Base-by-base conservation (phyloP, 2,329 filamentous ascomycete genomes). In the Paradendryphiella salina region DNA sequence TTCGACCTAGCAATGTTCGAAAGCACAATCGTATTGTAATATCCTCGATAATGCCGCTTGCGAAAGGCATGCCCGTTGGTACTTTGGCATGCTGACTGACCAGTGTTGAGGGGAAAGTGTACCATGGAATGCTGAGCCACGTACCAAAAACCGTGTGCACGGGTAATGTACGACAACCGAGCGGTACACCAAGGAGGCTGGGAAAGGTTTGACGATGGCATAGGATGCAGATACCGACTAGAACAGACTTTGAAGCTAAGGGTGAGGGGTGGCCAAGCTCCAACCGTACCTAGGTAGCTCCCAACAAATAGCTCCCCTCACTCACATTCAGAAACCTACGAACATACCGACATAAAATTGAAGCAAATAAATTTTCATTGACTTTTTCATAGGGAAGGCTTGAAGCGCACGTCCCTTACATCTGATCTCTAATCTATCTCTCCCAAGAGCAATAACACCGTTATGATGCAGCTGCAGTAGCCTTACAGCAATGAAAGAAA, bases 361-460 rank as follows among this genome's bases (percentile, higher is more conserved):
- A 43, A 43, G 40, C 40, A 43, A 43, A 43, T 31, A 14, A 28
- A 21, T 43, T 34, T 43, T 43, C 40, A 43, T 43, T 37, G 34
- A 46, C 40, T 43, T 43, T 41, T 43, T 34, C 40, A 31, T 28
- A 14, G 33, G 33, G 26, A 18, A 37, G 13, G 43, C 43, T 38
- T 34, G 20, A 32, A 15, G 34, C 34, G 15, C 43, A 23, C 34
- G 21, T 38, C 43, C 43, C 41, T 44, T 28, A 41, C n/a, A 36
- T 36, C 32, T 21, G 10, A 23, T 36, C 21, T 44, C 41, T 44
- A 44, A 35, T 44, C 41, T 44, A 44, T 44, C 15, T 35, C 33
- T 44, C 39, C 32, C 39, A 41, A 41, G 39, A 41, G 28, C 39
- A 41, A 17, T 29, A 44, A 44, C 41, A 44, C 41, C 41, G 21